Base-by-base conservation (phyloP, 2,329 filamentous ascomycete species). In the Didymella segeticola region DNA sequence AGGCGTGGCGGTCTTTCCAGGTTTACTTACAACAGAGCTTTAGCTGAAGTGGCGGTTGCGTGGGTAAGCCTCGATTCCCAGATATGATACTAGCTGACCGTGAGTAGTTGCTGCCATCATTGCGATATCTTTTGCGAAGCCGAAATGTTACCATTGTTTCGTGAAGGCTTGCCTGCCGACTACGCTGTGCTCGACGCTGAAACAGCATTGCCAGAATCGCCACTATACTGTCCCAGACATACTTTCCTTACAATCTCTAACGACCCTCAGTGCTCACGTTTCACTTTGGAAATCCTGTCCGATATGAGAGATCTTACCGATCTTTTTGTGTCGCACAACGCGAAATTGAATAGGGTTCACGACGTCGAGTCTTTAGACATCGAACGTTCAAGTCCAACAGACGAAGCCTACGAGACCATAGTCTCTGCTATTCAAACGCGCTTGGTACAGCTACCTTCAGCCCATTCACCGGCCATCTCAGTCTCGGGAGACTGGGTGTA, bases 261-360 rank as follows among this genome's bases (percentile, higher is more conserved):
- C 9, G 67, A 68, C 22, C 29, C 54, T 7, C 39, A 37, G 10
- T 75, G 71, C 51, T 66, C 63, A 5, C 14, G 29, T 12, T 38
- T 30, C 14, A 73, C 67, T 0, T 62, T 58, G 23, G 58, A 65
- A 0, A 37, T 75, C 7, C 43, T 75, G 3, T 56, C 54, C 43
- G 66, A 72, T 27, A 71, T 75, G 63, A 65, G 63, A 23, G 61
- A 72, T 23, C 55, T 75, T 17, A 73, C 69, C 4, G 56, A 69
- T 27, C 36, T 72, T 11, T 69, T 69, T 45, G 31, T 72, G n/a
- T 46, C 49, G 1, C 47, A 62, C n/a, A 49, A 55, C 19, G 39
- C 42, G 8, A 25, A 22, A 0, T 20, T 55, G 8, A 38, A 57
- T 10, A 43, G 26, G 1, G 30, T 55, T 7, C 12, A 29, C 6